A percentile compares a stretch with the other conserved stretches of the same genome.
These are phyloP conservation scores for Saccharomyces hybrid DNA, from an alignment of 1,139 yeast genomes.

Conservation along the genomic window DNA sequence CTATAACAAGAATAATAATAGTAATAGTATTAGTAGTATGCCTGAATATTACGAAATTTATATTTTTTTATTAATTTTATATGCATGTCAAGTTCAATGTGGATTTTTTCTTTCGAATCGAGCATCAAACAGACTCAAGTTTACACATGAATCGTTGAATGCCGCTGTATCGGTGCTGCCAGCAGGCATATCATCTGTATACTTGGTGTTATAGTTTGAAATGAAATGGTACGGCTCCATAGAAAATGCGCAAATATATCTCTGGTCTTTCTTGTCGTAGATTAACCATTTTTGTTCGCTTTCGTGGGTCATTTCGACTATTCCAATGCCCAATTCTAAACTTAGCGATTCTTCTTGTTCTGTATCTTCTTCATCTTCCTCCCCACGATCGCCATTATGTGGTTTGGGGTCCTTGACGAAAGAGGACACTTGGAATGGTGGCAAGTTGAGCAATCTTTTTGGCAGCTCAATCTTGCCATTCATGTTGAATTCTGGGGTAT, in stretches of 20 bases:
- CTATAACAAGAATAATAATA: too few species aligned
- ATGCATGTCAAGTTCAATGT: background rate
- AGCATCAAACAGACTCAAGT: constrained; percentile 69
- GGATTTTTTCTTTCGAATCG: constrained; percentile 66
- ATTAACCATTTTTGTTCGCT: constrained; percentile 15
- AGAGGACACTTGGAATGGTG: constrained; percentile 32
- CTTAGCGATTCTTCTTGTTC: background rate
- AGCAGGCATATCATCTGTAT: background rate
- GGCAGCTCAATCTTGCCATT: constrained; percentile 17
- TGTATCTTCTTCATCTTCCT: constrained; percentile 3
- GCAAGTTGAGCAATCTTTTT: constrained; percentile 18
- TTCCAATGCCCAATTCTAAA: constrained; percentile 10
- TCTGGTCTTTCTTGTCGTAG: constrained; percentile 16
- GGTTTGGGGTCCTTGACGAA: constrained; percentile 14
- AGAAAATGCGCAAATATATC: constrained; percentile 15
- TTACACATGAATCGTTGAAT: constrained; percentile 33
- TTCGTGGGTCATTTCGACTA: constrained; percentile 1
- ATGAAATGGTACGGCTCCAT: constrained; percentile 25
- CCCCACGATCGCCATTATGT: background rate
- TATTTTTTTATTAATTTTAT: too few species aligned
- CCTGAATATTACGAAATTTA: too few species aligned
- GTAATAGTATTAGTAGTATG: too few species aligned
- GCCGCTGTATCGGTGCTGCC: constrained; percentile 1
- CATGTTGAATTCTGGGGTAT: constrained; percentile 2
- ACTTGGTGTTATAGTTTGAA: constrained; percentile 17